Base-by-base conservation (phyloP, 75 land plant genomes). In the Isoetes taiwanensis region DNA sequence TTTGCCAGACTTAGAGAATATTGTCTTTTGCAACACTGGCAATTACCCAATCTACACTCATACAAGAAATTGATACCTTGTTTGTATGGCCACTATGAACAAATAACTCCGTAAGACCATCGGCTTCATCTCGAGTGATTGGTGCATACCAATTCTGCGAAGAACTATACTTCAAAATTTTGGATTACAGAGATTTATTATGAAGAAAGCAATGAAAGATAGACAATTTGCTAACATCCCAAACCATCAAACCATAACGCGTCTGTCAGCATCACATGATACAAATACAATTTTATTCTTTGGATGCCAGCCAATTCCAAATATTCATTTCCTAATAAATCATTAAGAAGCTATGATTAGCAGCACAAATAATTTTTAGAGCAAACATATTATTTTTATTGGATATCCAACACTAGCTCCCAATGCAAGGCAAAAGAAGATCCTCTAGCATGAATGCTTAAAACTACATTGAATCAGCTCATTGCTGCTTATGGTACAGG, bases 101-200 rank as follows among this genome's bases (percentile, higher is more conserved):
- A 46, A 46, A 46, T 46, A 46, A 46, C 50, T 46, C 50, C 23
- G 50, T 16, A 8, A 23, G 50, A 46, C 50, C 50, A 19, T 46
- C 50, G 8, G 16, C 50, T 5, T 16, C 50, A 23, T 46, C 50
- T 46, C 50, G 16, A 23, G 50, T 46, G 50, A 19, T 46, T 46
- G 50, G 6, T 46, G 21, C 23, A 19, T 23, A 8, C 50, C 50
- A 46, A 46, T 46, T 23, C 50, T 46, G 50, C 39, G 14, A 9
- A 37, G 14, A 37, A 37, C 14, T 37, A 37, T 14, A 37, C 9
- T 9, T 37, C 9, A 37, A 37, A 9, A 14, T 37, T 9, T 37
- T 37, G 39, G 12, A 37, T 14, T 37, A 14, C 9, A 37, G 12
- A 37, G 12, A 37, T 37, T 9, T 37, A 9, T 9, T 37, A 37